phyloP scores from a whole-genome alignment of 768 basidiomycete species.

The Collybiopsis luxurians region DNA sequence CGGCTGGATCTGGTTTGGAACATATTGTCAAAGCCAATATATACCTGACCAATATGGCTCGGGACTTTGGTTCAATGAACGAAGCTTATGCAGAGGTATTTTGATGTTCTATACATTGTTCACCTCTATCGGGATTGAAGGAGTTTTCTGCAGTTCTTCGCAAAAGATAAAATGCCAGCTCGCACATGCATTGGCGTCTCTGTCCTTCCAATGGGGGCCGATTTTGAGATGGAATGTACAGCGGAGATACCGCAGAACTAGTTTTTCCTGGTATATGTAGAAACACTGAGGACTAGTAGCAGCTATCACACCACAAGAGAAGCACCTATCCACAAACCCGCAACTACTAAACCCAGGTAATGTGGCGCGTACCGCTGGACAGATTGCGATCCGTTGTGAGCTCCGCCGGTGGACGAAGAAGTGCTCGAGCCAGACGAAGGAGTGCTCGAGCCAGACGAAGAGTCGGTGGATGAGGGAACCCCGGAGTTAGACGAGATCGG shows the following conservation, averaged over 20 bases:
- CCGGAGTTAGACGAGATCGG: neutral
- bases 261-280: too few relatives aligned
- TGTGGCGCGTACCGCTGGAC: too few relatives aligned
- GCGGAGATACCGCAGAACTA: constrained; percentile 41
- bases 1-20: constrained; percentile 37
- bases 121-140: neutral
- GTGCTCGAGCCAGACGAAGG: too few relatives aligned
- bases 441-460: neutral
- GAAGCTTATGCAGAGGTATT: constrained; percentile 34
- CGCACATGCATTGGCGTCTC: constrained; percentile 59
- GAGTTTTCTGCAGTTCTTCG: constrained; percentile 48
- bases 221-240: constrained; percentile 61
- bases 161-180: constrained; percentile 43
- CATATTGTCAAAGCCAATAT: constrained; percentile 41
- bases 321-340: neutral
- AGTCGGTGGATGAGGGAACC: neutral
- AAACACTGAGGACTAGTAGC: neutral
- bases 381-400: too few relatives aligned
- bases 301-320: neutral
- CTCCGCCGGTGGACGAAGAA: neutral
- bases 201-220: constrained; percentile 48
- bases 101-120: neutral
- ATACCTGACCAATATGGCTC: constrained; percentile 35
- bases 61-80: constrained; percentile 37
- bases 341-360: neutral